Conservation (phyloP, 73 alveolate genomes). For the Diophrys appendiculata region DNA sequence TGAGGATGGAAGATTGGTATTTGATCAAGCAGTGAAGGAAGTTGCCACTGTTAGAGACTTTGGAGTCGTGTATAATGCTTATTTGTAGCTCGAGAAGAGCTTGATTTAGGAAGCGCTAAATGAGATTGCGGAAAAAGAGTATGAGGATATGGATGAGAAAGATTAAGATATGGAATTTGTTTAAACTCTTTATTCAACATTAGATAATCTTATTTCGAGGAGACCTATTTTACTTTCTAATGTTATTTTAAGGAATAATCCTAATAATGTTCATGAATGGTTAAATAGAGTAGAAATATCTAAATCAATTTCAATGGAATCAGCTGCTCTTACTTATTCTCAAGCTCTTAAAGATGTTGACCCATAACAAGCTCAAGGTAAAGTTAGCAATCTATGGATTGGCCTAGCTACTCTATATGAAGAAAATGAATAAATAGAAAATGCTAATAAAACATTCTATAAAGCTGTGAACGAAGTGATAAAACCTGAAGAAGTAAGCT, state of each 20-base stretch:
- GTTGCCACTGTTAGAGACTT: conserved; percentile 94
- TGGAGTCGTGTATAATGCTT: conserved; percentile 93
- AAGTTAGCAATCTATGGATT: conserved; percentile 86
- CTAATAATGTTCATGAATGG: conserved; percentile 95
- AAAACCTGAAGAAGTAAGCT: conserved; percentile 48
- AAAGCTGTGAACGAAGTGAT: conserved; percentile 43
- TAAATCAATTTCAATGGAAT: not conserved
- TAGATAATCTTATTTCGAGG: conserved; percentile 83
- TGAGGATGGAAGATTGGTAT: conserved; percentile 92
- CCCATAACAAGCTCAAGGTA: conserved; percentile 88
- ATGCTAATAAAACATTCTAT: conserved; percentile 63
- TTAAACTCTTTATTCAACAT: conserved; percentile 70
- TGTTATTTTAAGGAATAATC: conserved; percentile 87
- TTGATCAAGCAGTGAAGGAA: conserved; percentile 92
- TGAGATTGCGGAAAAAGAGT: conserved; percentile 66
- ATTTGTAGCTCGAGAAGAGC: conserved; percentile 91
- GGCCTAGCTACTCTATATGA: conserved; percentile 82
- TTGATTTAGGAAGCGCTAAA: conserved; percentile 58
- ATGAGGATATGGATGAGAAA: conserved; percentile 39
- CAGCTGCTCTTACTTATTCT: conserved; percentile 40
- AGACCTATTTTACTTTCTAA: conserved; percentile 89
- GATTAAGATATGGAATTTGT: conserved; percentile 30
- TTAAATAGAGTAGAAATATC: conserved; percentile 77
- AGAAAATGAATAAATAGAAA: conserved; percentile 66
- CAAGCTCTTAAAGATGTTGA: conserved; percentile 89